These are phyloP conservation scores for Piromyces sp. DNA, from an alignment of 192 early-diverging fungal species.

Conservation along the genomic window DNA sequence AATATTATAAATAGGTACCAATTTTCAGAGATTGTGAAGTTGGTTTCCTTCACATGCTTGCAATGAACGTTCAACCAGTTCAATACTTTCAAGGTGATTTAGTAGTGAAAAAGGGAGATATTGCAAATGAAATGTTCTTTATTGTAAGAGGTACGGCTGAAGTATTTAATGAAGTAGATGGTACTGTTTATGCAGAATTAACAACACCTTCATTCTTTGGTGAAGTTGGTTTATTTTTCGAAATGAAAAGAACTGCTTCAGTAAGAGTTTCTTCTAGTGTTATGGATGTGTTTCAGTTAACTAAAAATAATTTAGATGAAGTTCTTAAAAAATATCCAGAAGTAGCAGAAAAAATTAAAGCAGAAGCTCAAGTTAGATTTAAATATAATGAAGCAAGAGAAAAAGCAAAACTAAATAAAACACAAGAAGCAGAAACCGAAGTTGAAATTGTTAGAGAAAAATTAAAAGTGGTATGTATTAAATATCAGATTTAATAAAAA, in stretches of 20 bases:
- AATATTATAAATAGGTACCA: conserved; percentile 14
- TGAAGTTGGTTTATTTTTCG: conserved; percentile 28
- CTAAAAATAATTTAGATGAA: conserved; percentile 20
- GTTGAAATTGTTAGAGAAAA: conserved; percentile 34
- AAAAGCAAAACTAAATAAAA: conserved; percentile 9
- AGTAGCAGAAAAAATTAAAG: conserved; percentile 18
- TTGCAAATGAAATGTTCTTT: conserved; percentile 31
- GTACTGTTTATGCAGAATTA: conserved; percentile 23
- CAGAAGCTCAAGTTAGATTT: conserved; percentile 21
- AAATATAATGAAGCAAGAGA: conserved; percentile 22
- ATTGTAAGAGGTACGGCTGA: conserved; percentile 23
- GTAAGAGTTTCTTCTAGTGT: conserved; percentile 14
- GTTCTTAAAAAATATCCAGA: conserved; percentile 24
- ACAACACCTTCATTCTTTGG: conserved; percentile 30
- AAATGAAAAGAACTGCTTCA: conserved; percentile 26
- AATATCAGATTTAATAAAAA: too few relatives aligned
- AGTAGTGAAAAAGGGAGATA: conserved; percentile 24
- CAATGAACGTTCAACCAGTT: conserved; percentile 20
- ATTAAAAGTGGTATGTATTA: conserved; percentile 17
- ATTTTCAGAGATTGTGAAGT: conserved; percentile 27
- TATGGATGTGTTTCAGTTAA: conserved; percentile 26
- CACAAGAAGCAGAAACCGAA: conserved; percentile 20
- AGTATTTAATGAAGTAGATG: conserved; percentile 23
- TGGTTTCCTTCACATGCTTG: conserved; percentile 30
- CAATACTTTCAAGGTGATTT: conserved; percentile 19